Conservation (phyloP, 345 rosid genomes). For the Arabidopsis arenosa region DNA sequence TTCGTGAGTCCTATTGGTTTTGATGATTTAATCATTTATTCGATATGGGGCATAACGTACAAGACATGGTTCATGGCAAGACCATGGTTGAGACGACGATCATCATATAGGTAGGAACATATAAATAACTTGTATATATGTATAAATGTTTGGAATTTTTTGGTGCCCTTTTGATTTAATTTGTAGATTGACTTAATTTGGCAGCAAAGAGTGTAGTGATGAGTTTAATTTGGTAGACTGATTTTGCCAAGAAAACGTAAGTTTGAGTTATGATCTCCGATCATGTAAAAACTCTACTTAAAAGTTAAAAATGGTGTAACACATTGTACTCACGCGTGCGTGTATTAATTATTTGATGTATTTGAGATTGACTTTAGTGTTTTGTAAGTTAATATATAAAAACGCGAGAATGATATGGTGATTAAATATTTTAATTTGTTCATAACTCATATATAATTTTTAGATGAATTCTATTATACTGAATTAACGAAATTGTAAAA, state of each 20-base stretch:
- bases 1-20: slow-evolving; percentile 3
- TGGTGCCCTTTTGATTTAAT: slow-evolving; percentile 29
- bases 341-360: slow-evolving; percentile 20
- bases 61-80: slow-evolving; percentile 5
- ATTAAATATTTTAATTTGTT: neutral
- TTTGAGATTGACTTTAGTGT: slow-evolving; percentile 17
- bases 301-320: slow-evolving; percentile 30
- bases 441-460: neutral
- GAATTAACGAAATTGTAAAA: neutral
- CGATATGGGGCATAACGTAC: slow-evolving; percentile 1
- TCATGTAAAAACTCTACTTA: slow-evolving; percentile 19
- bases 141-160: slow-evolving; percentile 19
- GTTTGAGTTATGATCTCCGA: slow-evolving; percentile 36
- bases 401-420: neutral
- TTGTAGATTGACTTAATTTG: slow-evolving; percentile 31
- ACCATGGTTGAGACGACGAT: slow-evolving; percentile 16
- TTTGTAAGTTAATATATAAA: slow-evolving; percentile 8
- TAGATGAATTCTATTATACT: neutral
- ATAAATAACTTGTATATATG: slow-evolving; percentile 14
- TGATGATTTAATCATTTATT: neutral
- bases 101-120: slow-evolving; percentile 25
- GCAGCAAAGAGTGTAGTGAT: slow-evolving; percentile 28
- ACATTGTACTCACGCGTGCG: slow-evolving; percentile 36
- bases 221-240: slow-evolving; percentile 32
- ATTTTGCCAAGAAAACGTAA: slow-evolving; percentile 15